These are phyloP conservation scores for Nakazawaea molendinolei DNA, from an alignment of 805 yeast genomes.

Conservation along the genomic window DNA sequence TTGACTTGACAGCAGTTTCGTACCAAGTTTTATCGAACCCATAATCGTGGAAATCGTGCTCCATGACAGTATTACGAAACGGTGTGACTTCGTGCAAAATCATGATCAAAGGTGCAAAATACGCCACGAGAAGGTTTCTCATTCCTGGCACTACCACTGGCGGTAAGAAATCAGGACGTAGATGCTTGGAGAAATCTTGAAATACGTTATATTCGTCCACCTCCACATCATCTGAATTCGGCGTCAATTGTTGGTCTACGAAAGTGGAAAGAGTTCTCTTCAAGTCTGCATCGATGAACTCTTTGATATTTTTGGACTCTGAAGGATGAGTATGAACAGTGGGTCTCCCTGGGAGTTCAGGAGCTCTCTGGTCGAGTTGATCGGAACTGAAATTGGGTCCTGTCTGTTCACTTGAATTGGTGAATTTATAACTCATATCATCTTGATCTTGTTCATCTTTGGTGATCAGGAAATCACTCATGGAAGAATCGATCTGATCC, in stretches of 20 bases:
- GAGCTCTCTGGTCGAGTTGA: neutral
- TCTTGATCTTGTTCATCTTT: conserved; percentile 14
- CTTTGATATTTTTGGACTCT: conserved; percentile 15
- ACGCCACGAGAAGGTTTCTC: conserved; percentile 28
- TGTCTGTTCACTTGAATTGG: too few species aligned
- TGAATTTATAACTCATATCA: too few species aligned
- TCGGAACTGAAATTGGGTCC: neutral
- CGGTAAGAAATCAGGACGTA: conserved; percentile 19
- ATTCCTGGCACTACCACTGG: conserved; percentile 29
- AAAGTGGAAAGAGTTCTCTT: conserved; percentile 3
- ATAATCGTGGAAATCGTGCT: conserved; percentile 25
- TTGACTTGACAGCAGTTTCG: conserved; percentile 21
- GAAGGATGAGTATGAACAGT: neutral
- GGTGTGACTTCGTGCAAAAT: conserved; percentile 30
- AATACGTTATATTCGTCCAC: conserved; percentile 21
- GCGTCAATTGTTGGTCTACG: neutral
- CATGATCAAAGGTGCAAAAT: conserved; percentile 34
- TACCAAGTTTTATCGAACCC: conserved; percentile 35
- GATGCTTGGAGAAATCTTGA: conserved; percentile 24
- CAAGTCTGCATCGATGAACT: conserved; percentile 9
- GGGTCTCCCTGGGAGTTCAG: conserved; percentile 2
- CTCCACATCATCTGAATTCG: neutral
- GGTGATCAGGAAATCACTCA: conserved; percentile 13
- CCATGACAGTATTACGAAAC: conserved; percentile 25
- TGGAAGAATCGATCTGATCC: conserved; percentile 10